Evolutionary conservation across 116 monocot genomes (phyloP).

Genomic region (Zostera marina): DNA sequence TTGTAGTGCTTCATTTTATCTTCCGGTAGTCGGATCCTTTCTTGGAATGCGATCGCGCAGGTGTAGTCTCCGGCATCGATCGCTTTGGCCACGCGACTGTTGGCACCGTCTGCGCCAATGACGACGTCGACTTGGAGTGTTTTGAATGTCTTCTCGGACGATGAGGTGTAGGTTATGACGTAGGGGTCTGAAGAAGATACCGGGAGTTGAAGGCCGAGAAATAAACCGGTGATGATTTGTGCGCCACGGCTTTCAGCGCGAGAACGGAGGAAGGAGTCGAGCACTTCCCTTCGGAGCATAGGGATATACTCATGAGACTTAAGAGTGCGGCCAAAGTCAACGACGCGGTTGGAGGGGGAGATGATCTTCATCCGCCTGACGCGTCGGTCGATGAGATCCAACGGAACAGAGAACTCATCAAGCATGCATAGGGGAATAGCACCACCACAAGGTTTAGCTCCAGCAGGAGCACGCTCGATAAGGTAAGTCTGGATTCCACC

Average conservation of each 20-base stretch:
- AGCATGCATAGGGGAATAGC: constrained; percentile 95
- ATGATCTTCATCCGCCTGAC: constrained; percentile 68
- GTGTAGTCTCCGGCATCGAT: constrained; percentile 59
- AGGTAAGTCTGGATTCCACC: constrained; percentile 53
- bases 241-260: constrained; percentile 58
- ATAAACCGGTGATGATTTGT: constrained; percentile 35
- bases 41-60: constrained; percentile 86
- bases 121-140: constrained; percentile 51
- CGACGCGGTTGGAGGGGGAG: constrained; percentile 75
- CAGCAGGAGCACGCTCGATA: constrained; percentile 67
- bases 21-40: constrained; percentile 65
- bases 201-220: constrained; percentile 42
- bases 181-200: constrained; percentile 29
- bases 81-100: constrained; percentile 73
- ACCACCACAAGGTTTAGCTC: constrained; percentile 90
- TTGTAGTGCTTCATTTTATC: constrained; percentile 51
- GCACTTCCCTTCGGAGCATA: constrained; percentile 92
- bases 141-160: constrained; percentile 1
- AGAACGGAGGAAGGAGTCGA: constrained; percentile 75
- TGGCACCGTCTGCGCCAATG: constrained; percentile 82
- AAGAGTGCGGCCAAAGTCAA: constrained; percentile 65
- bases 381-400: constrained; percentile 59
- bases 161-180: constrained; percentile 34
- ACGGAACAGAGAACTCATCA: constrained; percentile 72
- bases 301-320: constrained; percentile 59